Evolutionary conservation across 306 rosid species (phyloP).

Genomic region (Begonia loranthoides): DNA sequence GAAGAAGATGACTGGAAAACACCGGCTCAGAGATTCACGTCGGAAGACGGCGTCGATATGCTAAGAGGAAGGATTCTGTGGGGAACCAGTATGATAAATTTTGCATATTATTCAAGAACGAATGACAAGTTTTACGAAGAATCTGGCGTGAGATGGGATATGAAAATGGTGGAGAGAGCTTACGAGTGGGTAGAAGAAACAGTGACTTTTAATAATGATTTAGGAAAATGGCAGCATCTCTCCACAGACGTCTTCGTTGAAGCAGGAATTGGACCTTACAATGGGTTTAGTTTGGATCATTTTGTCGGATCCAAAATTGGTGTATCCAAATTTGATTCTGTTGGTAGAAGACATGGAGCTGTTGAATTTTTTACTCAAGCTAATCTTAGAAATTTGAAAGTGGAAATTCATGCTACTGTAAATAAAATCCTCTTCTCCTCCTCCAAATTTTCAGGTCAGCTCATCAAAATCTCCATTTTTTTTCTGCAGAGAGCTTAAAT

Average conservation of each 20-base stretch:
- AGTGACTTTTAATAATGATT: background rate
- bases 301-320: constrained; percentile 5
- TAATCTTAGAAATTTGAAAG: constrained; percentile 7
- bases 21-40: constrained; percentile 12
- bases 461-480: no score
- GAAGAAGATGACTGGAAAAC: constrained; percentile 7
- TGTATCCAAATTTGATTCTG: constrained; percentile 12
- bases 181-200: constrained; percentile 18
- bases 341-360: constrained; percentile 18
- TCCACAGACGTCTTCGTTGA: constrained; percentile 9
- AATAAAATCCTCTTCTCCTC: constrained; percentile 18
- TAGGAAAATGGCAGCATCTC: constrained; percentile 3
- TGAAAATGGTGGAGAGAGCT: constrained; percentile 4
- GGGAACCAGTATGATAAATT: constrained; percentile 18
- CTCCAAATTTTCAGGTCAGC: no score
- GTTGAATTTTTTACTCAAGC: constrained; percentile 20
- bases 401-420: constrained; percentile 13
- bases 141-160: constrained; percentile 13
- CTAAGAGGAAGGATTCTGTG: constrained; percentile 17
- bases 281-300: constrained; percentile 13
- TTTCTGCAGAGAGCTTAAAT: no score
- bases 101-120: constrained; percentile 13
- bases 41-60: constrained; percentile 13
- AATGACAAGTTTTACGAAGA: constrained; percentile 1
- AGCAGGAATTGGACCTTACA: constrained; percentile 11